Evolutionary conservation across 495 filamentous ascomycete species (phyloP).

Genomic region (Aspergillus sclerotiicarbonarius): DNA sequence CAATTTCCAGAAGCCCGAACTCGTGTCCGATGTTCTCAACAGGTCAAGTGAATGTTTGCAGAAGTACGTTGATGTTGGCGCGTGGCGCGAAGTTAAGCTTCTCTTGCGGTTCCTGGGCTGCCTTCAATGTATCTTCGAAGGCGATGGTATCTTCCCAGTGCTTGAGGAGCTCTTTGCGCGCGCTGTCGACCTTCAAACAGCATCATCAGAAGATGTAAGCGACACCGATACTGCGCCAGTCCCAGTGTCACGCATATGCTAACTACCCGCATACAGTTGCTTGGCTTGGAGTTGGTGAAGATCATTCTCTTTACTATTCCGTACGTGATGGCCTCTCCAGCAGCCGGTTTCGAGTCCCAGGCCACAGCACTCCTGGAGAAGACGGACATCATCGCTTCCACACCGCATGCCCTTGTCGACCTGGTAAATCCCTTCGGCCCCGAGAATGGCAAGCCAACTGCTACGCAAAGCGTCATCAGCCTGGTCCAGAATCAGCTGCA

Average conservation of each 20-base stretch:
- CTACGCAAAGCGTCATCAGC: conserved; percentile 69
- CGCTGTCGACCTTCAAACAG: conserved; percentile 85
- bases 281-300: conserved; percentile 88
- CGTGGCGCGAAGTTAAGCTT: conserved; percentile 90
- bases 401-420: conserved; percentile 76
- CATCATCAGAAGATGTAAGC: conserved; percentile 84
- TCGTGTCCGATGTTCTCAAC: conserved; percentile 64
- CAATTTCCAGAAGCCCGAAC: conserved; percentile 70
- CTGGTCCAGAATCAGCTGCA: conserved; percentile 85
- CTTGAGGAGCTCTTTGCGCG: conserved; percentile 81
- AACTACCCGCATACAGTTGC: conserved; percentile 34
- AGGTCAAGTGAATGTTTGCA: conserved; percentile 58
- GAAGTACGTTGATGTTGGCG: conserved; percentile 61
- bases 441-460: conserved; percentile 48
- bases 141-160: conserved; percentile 80
- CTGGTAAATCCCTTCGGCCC: conserved; percentile 79
- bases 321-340: conserved; percentile 77
- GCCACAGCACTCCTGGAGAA: conserved; percentile 80
- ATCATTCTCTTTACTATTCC: conserved; percentile 91
- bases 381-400: conserved; percentile 85
- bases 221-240: neutral
- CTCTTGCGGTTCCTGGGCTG: conserved; percentile 82
- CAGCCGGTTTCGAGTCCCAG: conserved; percentile 61
- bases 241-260: conserved; percentile 10
- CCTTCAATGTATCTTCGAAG: conserved; percentile 74